Evolutionary conservation across 768 basidiomycete genomes (phyloP), one percentile per base, ranked within the genome.

Genomic region (Rossbeevera mucosa): DNA sequence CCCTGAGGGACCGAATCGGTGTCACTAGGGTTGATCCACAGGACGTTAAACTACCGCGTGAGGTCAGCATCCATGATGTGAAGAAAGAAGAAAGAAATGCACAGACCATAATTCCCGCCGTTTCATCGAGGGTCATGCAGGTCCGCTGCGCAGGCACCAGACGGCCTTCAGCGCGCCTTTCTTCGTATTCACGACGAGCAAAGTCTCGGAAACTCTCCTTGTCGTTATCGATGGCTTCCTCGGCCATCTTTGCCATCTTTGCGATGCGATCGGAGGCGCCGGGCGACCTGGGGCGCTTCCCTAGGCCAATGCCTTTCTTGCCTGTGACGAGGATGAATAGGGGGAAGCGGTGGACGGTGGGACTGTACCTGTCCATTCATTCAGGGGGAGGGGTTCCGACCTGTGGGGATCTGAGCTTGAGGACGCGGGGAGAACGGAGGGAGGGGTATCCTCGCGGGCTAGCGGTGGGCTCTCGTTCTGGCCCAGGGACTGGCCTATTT

Each of bases 31-130:
- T 91, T 80, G 48, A 94, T 74, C 82, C 86, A 90, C 24, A 91
- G 72, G 28, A 87, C 80, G 61, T 92, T 91, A 69, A 91, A 91
- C 91, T 94, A 60, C n/a, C n/a, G n/a, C n/a, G n/a, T n/a, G 44
- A 47, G 8, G 26, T 55, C n/a, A 68, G 11, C 47, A 29, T 47
- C 16, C 22, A 52, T 50, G 38, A 38, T 36, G 25, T 26, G 40
- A 38, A 30, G 44, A 29, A 43, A 20, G 26, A 22, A 29, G 47
- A 41, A 22, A 29, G 30, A 16, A n/a, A 7, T 18, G 36, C 46
- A 55, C 60, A 47, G 30, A 70, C 84, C 58, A 78, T 67, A 59
- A 81, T 81, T 41, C 82, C 87, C 11, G 77, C 76, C 62, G 81
- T 78, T 65, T 90, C 90, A 68, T 94, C 91, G 14, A 94, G 73